These are phyloP conservation scores for Pisolithus tinctorius DNA, from an alignment of 768 basidiomycete genomes.

Conservation along the genomic window DNA sequence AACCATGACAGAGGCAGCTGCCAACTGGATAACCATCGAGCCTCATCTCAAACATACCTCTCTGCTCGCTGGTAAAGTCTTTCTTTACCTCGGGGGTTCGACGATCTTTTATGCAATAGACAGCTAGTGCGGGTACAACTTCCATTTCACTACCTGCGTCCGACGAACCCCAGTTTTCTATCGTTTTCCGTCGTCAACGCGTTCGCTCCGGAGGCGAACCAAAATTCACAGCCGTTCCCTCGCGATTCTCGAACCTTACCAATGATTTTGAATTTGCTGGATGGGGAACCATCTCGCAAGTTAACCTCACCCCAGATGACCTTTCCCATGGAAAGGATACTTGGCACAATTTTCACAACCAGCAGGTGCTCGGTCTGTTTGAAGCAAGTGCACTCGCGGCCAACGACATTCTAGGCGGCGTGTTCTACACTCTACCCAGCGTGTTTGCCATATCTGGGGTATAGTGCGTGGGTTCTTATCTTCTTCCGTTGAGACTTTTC, in stretches of 20 bases:
- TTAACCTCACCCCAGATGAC: conserved; percentile 42
- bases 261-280: conserved; percentile 69
- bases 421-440: conserved; percentile 65
- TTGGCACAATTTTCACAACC: conserved; percentile 25
- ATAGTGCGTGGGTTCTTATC: conserved; percentile 39
- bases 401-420: conserved; percentile 59
- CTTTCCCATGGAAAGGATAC: conserved; percentile 25
- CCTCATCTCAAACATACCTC: not conserved
- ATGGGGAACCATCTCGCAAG: conserved; percentile 49
- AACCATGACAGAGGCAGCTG: not conserved
- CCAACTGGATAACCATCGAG: not conserved
- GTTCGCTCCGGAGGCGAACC: conserved; percentile 38
- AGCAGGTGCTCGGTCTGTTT: conserved; percentile 51
- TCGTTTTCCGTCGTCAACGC: conserved; percentile 56
- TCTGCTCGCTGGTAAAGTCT: not conserved
- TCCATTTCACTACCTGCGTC: conserved; percentile 35
- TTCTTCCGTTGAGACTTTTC: not conserved
- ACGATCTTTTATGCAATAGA: too few species aligned
- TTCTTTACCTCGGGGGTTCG: not conserved
- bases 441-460: conserved; percentile 54
- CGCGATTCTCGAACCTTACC: conserved; percentile 55
- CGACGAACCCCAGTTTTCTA: conserved; percentile 42
- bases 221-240: conserved; percentile 37
- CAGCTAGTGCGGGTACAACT: not conserved
- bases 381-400: conserved; percentile 62